Conservation (phyloP, 1,139 yeast species). For the Pichia sp. region DNA sequence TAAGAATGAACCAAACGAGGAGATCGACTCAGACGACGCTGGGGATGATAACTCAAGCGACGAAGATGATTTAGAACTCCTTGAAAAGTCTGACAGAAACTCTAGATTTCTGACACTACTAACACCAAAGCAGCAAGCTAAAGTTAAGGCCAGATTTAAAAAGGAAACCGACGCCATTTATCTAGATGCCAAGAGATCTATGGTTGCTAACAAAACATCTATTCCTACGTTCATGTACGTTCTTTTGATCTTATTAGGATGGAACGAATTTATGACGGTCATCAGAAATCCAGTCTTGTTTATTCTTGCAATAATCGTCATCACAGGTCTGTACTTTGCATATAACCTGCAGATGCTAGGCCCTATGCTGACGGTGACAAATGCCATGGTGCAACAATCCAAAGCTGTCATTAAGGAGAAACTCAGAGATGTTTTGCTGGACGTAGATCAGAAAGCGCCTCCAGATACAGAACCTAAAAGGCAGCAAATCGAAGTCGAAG, state of each 20-base stretch:
- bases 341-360: slow-evolving; percentile 70
- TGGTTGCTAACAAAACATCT: slow-evolving; percentile 64
- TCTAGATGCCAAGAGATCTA: slow-evolving; percentile 78
- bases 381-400: slow-evolving; percentile 56
- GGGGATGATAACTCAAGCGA: slow-evolving; percentile 31
- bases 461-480: background rate
- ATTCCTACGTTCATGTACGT: slow-evolving; percentile 82
- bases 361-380: slow-evolving; percentile 62
- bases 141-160: slow-evolving; percentile 58
- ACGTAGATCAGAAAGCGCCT: slow-evolving; percentile 21
- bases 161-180: slow-evolving; percentile 76
- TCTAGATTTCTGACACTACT: slow-evolving; percentile 57
- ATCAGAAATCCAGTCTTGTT: slow-evolving; percentile 78
- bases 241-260: slow-evolving; percentile 72
- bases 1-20: slow-evolving; percentile 38
- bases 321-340: slow-evolving; percentile 63
- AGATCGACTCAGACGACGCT: slow-evolving; percentile 36
- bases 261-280: slow-evolving; percentile 93
- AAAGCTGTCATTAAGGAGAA: slow-evolving; percentile 54
- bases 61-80: slow-evolving; percentile 31
- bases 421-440: slow-evolving; percentile 44
- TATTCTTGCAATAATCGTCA: slow-evolving; percentile 50
- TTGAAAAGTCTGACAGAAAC: slow-evolving; percentile 38
- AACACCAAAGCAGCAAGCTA: slow-evolving; percentile 52
- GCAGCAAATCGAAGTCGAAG: background rate